Base-by-base conservation (phyloP, 805 yeast species). In the Starmerella kuoi region DNA sequence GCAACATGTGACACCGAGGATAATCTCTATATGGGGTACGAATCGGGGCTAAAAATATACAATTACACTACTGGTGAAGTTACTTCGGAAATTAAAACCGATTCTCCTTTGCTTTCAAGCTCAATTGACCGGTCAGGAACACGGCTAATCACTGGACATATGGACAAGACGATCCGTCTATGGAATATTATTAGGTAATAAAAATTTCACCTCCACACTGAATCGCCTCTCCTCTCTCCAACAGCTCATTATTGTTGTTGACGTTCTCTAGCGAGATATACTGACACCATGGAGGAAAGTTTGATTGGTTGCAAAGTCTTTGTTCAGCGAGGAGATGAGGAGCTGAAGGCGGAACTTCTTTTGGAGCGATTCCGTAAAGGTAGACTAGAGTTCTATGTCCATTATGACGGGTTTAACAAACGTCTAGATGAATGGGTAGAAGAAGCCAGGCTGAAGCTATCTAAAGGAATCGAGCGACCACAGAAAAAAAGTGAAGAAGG, bases 381-480 rank as follows among this genome's bases (percentile, higher is more conserved):
- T 12, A 73, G 80, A 47, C 74, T 76, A 25, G 82, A 75, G 50
- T 87, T 79, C 60, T 91, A 91, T 59, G 95, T 91, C 24, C 99
- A 91, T 61, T 91, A 86, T 63, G 84, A 77, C 40, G 95, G 87
- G 52, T 91, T 79, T 67, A 91, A 91, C 66, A 91, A 91, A 61
- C 80, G 99, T 61, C 70, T 91, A 52, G 99, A 91, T 64, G 98
- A 91, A 61, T 88, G 97, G 97, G 74, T 91, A 5, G 67, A 71
- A 18, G 68, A 74, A 4, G 77, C 76, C 28, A 69, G 93, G 40
- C 76, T 91, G 9, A 83, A 85, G 58, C 70, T 76, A 41, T 65
- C 69, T n/a, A 66, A 76, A 42, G 84, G 84, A 0, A 73, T 88
- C 42, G 72, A 73, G 17, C 66, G 76, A 49, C 95, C 47, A n/a